phyloP scores from a whole-genome alignment of 1,284 basidiomycete species.

The Lignosus rhinocerotis region DNA sequence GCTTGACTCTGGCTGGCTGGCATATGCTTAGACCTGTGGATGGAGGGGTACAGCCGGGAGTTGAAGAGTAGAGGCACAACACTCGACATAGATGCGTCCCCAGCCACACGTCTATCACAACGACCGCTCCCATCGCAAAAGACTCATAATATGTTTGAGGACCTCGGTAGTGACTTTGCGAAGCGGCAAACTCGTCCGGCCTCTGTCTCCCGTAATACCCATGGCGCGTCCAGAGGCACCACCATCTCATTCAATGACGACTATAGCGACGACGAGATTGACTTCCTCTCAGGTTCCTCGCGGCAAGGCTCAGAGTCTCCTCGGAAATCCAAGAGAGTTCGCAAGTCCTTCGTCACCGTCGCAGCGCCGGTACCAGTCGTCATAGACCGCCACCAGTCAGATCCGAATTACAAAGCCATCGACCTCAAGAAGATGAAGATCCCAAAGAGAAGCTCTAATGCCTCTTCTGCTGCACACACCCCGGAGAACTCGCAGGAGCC shows the following conservation, averaged over 20 bases:
- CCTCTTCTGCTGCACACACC: background rate
- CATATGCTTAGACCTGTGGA: background rate
- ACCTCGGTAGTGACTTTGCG: constrained; percentile 26
- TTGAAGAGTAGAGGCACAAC: constrained; percentile 11
- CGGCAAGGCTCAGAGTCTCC: constrained; percentile 15
- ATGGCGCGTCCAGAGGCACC: constrained; percentile 1
- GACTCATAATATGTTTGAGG: constrained; percentile 16
- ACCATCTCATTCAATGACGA: constrained; percentile 3
- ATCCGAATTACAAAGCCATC: constrained; percentile 13
- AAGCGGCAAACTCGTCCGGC: background rate
- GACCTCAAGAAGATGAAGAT: constrained; percentile 23
- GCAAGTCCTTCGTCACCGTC: background rate
- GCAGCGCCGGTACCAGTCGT: constrained; percentile 22
- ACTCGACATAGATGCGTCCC: constrained; percentile 22
- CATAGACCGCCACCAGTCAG: constrained; percentile 24
- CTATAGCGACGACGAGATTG: constrained; percentile 23
- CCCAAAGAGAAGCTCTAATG: constrained; percentile 11
- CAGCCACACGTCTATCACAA: constrained; percentile 15
- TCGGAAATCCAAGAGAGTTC: constrained; percentile 1
- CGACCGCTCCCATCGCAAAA: constrained; percentile 11
- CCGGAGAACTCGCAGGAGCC: constrained; percentile 1
- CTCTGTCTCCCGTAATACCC: background rate
- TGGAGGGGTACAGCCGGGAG: constrained; percentile 10
- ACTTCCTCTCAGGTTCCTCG: constrained; percentile 21
- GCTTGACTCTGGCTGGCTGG: background rate